Conservation (phyloP, 352 stramenopile species). For the Pythium pectinolyticum region DNA sequence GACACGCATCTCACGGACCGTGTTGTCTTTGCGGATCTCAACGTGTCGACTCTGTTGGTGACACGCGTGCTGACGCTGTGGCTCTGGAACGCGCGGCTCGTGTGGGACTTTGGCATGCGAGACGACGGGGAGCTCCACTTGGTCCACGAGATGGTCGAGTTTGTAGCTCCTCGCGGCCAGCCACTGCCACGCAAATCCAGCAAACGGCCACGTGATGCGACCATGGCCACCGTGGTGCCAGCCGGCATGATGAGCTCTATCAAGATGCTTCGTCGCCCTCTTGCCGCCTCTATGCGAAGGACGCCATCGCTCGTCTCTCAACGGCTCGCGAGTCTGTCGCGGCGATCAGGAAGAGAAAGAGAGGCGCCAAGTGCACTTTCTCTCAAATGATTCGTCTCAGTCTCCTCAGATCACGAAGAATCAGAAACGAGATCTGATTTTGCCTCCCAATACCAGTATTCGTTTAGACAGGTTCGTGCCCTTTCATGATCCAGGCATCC, state of each 20-base stretch:
- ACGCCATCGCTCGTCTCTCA: too few relatives aligned
- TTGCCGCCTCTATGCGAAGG: too few relatives aligned
- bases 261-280: too few relatives aligned
- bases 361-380: too few relatives aligned
- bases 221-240: not conserved
- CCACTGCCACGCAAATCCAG: not conserved
- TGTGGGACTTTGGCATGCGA: conserved; percentile 35
- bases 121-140: conserved; percentile 33
- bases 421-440: conserved; percentile 6
- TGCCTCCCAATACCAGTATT: not conserved
- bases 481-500: conserved; percentile 11
- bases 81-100: conserved; percentile 31
- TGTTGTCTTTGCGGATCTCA: conserved; percentile 3
- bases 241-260: too few relatives aligned
- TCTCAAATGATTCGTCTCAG: not conserved
- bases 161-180: conserved; percentile 8
- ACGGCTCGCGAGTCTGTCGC: too few relatives aligned
- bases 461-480: conserved; percentile 1
- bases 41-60: conserved; percentile 23
- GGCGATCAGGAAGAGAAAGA: too few relatives aligned
- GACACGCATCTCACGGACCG: conserved; percentile 19
- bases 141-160: conserved; percentile 31
- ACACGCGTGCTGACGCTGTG: conserved; percentile 29
- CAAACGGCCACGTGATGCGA: not conserved
- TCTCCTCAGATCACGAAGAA: too few relatives aligned